These are phyloP conservation scores for Henckelia pumila DNA, from an alignment of 257 asterid species.

Conservation along the genomic window DNA sequence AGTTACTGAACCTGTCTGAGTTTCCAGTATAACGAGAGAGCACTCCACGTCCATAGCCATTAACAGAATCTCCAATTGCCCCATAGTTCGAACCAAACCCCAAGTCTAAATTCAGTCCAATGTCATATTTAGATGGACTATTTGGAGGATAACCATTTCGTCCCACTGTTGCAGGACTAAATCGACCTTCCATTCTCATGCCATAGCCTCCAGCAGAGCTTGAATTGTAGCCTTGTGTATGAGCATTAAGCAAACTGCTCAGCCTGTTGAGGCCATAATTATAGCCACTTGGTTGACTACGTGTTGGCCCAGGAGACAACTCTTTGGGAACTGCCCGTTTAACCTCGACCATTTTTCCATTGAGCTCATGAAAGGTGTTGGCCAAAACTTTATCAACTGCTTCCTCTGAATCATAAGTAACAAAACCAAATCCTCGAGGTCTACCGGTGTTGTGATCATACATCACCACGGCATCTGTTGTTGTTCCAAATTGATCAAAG, in stretches of 20 bases:
- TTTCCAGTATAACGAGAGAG: constrained; percentile 47
- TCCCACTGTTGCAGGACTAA: constrained; percentile 56
- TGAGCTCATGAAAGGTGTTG: constrained; percentile 78
- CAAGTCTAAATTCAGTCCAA: constrained; percentile 47
- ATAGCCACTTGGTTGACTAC: constrained; percentile 40
- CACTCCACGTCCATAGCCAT: constrained; percentile 52
- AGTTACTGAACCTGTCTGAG: constrained; percentile 37
- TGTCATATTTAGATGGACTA: constrained; percentile 41
- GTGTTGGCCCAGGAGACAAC: constrained; percentile 61
- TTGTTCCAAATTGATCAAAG: constrained; percentile 77
- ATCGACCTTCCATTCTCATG: constrained; percentile 54
- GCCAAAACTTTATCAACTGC: constrained; percentile 50
- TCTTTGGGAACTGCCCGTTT: constrained; percentile 83
- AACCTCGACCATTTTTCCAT: constrained; percentile 87
- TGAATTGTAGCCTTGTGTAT: constrained; percentile 48
- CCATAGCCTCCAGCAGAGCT: constrained; percentile 49
- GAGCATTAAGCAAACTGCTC: constrained; percentile 44
- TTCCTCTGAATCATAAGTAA: constrained; percentile 62
- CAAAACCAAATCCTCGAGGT: constrained; percentile 93
- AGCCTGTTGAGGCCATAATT: constrained; percentile 52
- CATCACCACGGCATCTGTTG: constrained; percentile 88
- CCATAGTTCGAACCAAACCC: constrained; percentile 51
- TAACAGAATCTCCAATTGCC: constrained; percentile 41
- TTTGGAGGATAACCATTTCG: constrained; percentile 63
- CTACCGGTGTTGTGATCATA: constrained; percentile 91